Conservation (phyloP, 2,329 filamentous ascomycete species). For the Cladosporium sp. region DNA sequence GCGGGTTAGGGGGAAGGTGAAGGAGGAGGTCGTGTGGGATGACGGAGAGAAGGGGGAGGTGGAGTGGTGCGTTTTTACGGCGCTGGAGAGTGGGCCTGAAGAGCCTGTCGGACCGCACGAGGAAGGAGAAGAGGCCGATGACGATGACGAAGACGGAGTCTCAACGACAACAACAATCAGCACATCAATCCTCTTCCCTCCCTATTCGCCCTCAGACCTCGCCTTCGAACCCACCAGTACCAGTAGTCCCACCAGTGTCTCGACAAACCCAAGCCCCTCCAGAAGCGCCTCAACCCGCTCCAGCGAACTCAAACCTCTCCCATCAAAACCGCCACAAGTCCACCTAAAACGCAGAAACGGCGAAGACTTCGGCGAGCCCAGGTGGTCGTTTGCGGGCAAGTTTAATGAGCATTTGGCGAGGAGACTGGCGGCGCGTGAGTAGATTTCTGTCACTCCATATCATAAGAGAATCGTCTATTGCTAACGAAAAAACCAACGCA, state of each 20-base stretch:
- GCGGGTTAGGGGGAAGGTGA: not conserved
- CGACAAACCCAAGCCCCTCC: too few relatives aligned
- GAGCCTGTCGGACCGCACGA: too few relatives aligned
- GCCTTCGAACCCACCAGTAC: too few relatives aligned
- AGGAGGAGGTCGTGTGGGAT: conserved; percentile 4
- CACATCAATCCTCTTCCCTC: not conserved
- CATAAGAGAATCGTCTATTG: too few relatives aligned
- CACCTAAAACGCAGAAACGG: conserved; percentile 1
- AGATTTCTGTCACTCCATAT: too few relatives aligned
- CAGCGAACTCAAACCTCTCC: too few relatives aligned
- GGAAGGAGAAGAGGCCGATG: not conserved
- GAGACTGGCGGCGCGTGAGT: conserved; percentile 4
- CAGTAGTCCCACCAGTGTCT: too few relatives aligned
- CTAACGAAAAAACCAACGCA: too few relatives aligned
- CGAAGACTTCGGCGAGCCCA: not conserved
- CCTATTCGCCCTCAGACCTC: too few relatives aligned
- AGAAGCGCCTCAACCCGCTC: too few relatives aligned
- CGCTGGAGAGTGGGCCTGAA: not conserved
- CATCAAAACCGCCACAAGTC: conserved; percentile 4
- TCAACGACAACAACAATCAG: not conserved
- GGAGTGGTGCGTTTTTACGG: too few relatives aligned
- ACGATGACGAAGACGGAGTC: not conserved
- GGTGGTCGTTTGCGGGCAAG: conserved; percentile 6
- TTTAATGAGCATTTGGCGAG: conserved; percentile 1
- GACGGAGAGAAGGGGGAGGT: not conserved